These are phyloP conservation scores for Podospora pseudoanserina DNA, from an alignment of 495 filamentous ascomycete species.

Conservation along the genomic window DNA sequence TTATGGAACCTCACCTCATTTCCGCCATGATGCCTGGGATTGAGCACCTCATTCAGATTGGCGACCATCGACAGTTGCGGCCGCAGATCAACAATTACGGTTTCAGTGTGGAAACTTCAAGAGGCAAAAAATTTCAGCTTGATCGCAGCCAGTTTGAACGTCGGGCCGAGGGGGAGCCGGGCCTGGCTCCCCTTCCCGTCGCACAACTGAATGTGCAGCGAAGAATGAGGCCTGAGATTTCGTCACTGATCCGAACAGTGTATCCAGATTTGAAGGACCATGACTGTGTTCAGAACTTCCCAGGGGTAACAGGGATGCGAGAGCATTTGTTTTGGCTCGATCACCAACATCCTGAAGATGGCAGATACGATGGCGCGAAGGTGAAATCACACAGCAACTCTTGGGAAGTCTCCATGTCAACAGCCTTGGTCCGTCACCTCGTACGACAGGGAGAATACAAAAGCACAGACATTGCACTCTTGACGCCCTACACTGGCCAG, in stretches of 20 bases:
- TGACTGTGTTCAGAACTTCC: constrained; percentile 49
- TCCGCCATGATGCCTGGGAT: constrained; percentile 65
- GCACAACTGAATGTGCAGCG: constrained; percentile 53
- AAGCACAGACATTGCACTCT: constrained; percentile 66
- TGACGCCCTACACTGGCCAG: constrained; percentile 76
- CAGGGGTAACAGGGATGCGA: constrained; percentile 61
- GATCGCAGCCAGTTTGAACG: constrained; percentile 35
- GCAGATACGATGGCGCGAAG: constrained; percentile 37
- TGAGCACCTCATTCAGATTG: constrained; percentile 72
- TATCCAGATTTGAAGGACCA: constrained; percentile 65
- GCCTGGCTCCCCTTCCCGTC: constrained; percentile 27
- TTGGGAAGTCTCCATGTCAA: constrained; percentile 64
- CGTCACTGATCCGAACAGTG: constrained; percentile 56
- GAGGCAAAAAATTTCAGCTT: constrained; percentile 21
- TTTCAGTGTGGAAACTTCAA: constrained; percentile 24
- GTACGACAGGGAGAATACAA: constrained; percentile 64
- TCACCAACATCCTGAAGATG: constrained; percentile 56
- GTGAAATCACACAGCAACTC: constrained; percentile 63
- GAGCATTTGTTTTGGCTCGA: constrained; percentile 71
- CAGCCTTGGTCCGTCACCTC: constrained; percentile 66
- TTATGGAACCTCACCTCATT: constrained; percentile 68
- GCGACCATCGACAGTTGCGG: constrained; percentile 71
- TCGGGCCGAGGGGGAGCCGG: constrained; percentile 23
- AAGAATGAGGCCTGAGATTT: constrained; percentile 63
- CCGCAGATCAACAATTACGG: constrained; percentile 44